Base-by-base conservation (phyloP, 352 stramenopile genomes). In the Phytophthora vignae region DNA sequence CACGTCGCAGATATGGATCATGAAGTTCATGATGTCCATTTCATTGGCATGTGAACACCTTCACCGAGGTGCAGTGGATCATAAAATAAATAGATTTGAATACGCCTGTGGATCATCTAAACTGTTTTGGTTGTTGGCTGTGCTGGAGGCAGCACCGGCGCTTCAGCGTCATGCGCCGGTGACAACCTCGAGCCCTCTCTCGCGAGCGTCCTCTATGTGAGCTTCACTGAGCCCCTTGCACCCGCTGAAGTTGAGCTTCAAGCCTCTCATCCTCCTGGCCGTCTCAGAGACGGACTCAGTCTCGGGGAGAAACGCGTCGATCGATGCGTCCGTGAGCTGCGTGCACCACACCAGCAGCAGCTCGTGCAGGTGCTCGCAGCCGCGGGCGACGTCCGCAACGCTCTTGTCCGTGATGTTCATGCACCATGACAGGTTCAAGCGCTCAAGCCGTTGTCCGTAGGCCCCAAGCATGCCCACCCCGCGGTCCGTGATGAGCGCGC, bases 321-420 rank as follows among this genome's bases (percentile, higher is more conserved):
- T 73, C 27, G 84, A 81, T 10, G 78, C 79, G 67, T 94, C 81
- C 1, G 90, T 95, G 42, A 96, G 80, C 74, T 95, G 88, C 64
- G 83, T 94, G 65, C 90, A 96, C 85, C 87, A 96, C 38, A 94
- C 85, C 15, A 96, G 59, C 64, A 87, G 76, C 68, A 94, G 62
- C 48, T 94, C 85, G 17, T 82, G 65, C 29, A 95, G 75, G 25
- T 82, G 66, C n/a, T 78, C 68, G 53, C 87, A 96, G 25, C 78
- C 81, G n/a, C 73, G 74, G 29, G 85, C 85, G 27, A 96, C 50
- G 62, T 90, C 83, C 62, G 86, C 76, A 33, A 95, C 77, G 55
- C 88, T 87, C 65, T 93, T 91, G 79, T 96, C 90, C 10, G 90
- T 96, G 63, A 96, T 92, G 76, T 96, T 95, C 78, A 95, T 90